These are phyloP conservation scores for Solanum hybrid DNA, from an alignment of 305 asterid genomes.

Conservation along the genomic window DNA sequence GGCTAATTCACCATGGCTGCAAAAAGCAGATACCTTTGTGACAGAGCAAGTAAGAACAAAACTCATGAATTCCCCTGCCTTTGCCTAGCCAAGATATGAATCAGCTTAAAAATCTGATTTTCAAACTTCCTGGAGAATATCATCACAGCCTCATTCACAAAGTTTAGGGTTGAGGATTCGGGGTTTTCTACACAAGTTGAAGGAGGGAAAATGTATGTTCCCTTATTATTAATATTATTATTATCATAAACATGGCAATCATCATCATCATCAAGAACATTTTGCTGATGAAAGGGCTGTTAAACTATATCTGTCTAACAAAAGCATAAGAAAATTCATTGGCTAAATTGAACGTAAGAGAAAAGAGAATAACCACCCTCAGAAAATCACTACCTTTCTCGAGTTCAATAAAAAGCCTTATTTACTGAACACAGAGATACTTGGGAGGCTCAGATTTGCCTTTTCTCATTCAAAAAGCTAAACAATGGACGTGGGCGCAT, in stretches of 20 bases:
- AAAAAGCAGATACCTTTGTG: not conserved
- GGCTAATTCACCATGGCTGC: not conserved
- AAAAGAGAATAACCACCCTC: not conserved
- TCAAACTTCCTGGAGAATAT: not conserved
- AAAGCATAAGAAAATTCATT: not conserved
- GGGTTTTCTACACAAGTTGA: not conserved
- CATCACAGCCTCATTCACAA: not conserved
- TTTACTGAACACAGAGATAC: not conserved
- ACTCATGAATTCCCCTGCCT: not conserved
- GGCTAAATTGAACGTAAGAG: not conserved
- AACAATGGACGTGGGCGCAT: not conserved
- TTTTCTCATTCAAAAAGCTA: not conserved
- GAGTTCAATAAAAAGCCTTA: not conserved
- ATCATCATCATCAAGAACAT: not conserved
- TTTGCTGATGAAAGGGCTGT: not conserved
- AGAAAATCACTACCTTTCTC: not conserved
- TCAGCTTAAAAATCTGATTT: not conserved
- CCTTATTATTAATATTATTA: not conserved
- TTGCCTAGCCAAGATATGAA: conserved; percentile 9
- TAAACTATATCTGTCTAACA: not conserved
- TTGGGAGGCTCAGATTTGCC: not conserved
- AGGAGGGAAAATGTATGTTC: not conserved
- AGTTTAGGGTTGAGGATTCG: not conserved
- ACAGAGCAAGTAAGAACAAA: not conserved
- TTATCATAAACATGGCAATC: not conserved